Evolutionary conservation across 2,329 filamentous ascomycete genomes (phyloP).

Genomic region (Tolypocladium tropicale): DNA sequence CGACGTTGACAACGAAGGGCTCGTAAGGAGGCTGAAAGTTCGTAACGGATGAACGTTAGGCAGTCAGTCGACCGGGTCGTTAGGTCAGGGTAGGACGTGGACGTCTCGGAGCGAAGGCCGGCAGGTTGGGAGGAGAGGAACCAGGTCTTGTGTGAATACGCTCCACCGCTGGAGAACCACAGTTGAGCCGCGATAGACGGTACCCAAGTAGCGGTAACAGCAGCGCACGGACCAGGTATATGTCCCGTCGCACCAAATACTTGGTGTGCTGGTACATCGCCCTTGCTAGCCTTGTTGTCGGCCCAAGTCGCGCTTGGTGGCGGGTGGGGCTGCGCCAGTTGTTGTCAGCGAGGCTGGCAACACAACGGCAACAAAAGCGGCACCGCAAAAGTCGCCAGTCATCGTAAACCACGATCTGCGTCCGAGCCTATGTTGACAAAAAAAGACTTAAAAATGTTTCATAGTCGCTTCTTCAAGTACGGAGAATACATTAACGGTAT

Average conservation of each 20-base stretch:
- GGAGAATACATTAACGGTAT: too few species aligned
- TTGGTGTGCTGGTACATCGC: neutral
- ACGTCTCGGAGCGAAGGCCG: neutral
- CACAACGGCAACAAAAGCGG: too few species aligned
- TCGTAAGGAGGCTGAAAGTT: neutral
- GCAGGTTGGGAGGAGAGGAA: neutral
- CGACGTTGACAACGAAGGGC: neutral
- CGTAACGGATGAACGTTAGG: neutral
- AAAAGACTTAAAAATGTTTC: too few species aligned
- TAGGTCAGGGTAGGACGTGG: neutral
- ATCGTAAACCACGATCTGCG: too few species aligned
- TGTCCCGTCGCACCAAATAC: neutral
- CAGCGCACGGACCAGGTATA: neutral
- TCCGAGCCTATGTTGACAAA: too few species aligned
- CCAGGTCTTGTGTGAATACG: neutral
- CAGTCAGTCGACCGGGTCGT: neutral
- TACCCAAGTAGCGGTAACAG: neutral
- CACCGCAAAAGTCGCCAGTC: too few species aligned
- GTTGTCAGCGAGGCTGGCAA: neutral
- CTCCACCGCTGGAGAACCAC: conserved; percentile 1
- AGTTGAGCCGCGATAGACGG: neutral
- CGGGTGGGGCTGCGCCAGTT: neutral
- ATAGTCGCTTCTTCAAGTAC: too few species aligned
- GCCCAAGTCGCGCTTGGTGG: neutral
- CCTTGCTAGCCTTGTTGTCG: neutral